Conservation (phyloP, 768 basidiomycete genomes). For the Grammothele lineata region DNA sequence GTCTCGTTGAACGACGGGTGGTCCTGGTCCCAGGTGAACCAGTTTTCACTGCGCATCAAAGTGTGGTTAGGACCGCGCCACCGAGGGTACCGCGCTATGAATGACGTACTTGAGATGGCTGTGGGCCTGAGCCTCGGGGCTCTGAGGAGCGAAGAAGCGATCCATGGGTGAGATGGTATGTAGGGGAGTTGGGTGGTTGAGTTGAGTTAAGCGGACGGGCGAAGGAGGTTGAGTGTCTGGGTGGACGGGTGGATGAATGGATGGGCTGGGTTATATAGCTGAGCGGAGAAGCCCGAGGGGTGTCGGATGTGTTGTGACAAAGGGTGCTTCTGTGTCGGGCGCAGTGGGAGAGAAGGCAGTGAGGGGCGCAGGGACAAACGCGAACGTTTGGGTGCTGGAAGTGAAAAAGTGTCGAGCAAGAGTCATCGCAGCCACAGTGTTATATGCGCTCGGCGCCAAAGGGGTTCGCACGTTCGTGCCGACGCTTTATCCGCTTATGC, state of each 20-base stretch:
- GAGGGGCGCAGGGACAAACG: slow-evolving; percentile 7
- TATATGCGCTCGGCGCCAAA: slow-evolving; percentile 12
- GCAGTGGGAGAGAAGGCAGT: too few relatives aligned
- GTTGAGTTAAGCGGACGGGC: neutral
- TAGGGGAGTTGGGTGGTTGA: neutral
- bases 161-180: slow-evolving; percentile 41
- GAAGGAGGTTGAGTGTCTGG: neutral
- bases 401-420: neutral
- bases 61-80: neutral
- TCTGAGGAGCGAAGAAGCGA: slow-evolving; percentile 67
- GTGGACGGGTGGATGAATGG: neutral
- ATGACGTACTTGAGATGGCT: slow-evolving; percentile 56
- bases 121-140: slow-evolving; percentile 72
- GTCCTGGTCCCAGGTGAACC: slow-evolving; percentile 65
- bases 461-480: slow-evolving; percentile 17
- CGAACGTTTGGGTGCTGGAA: slow-evolving; percentile 2
- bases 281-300: neutral
- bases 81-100: neutral
- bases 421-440: slow-evolving; percentile 16
- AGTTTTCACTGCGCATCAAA: slow-evolving; percentile 51
- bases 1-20: slow-evolving; percentile 68
- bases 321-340: neutral
- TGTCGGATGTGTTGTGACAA: too few relatives aligned
- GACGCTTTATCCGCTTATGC: slow-evolving; percentile 10
- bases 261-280: neutral